Conservation (phyloP, 139 green algal species). For the Auxenochlorella protothecoides region DNA sequence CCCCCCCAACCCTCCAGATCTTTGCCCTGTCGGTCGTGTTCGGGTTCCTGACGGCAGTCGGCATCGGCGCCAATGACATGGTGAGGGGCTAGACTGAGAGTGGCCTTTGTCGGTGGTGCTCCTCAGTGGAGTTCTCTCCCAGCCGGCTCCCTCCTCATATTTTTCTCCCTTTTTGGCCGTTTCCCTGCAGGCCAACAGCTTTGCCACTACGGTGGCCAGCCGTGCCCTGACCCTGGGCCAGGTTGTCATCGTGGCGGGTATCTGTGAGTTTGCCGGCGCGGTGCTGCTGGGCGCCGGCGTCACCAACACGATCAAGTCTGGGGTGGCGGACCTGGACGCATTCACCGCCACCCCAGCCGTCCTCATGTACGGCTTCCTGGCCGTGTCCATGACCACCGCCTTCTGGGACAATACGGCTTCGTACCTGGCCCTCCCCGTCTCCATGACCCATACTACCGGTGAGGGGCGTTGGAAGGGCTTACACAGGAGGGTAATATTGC, state of each 20-base stretch:
- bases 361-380: constrained; percentile 46
- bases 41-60: constrained; percentile 1
- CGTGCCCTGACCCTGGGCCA: constrained; percentile 22
- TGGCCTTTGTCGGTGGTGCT: not conserved
- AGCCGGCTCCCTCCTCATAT: not conserved
- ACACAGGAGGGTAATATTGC: too few species aligned
- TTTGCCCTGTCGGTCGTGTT: constrained; percentile 8
- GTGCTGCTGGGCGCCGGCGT: constrained; percentile 30
- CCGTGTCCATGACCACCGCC: constrained; percentile 26
- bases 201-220: constrained; percentile 24
- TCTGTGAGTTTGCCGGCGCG: constrained; percentile 28
- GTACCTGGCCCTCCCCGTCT: constrained; percentile 36
- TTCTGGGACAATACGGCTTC: constrained; percentile 44
- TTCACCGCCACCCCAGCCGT: constrained; percentile 25
- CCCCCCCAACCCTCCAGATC: not conserved
- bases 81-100: not conserved
- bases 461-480: too few species aligned
- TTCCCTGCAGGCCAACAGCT: constrained; percentile 3
- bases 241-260: constrained; percentile 18
- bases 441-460: constrained; percentile 4
- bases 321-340: constrained; percentile 20
- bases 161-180: not conserved
- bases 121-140: too few species aligned
- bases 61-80: constrained; percentile 19
- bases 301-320: constrained; percentile 28